phyloP scores from a whole-genome alignment of 202 grass and related monocot species.

The Schoenoplectus tabernaemontani region DNA sequence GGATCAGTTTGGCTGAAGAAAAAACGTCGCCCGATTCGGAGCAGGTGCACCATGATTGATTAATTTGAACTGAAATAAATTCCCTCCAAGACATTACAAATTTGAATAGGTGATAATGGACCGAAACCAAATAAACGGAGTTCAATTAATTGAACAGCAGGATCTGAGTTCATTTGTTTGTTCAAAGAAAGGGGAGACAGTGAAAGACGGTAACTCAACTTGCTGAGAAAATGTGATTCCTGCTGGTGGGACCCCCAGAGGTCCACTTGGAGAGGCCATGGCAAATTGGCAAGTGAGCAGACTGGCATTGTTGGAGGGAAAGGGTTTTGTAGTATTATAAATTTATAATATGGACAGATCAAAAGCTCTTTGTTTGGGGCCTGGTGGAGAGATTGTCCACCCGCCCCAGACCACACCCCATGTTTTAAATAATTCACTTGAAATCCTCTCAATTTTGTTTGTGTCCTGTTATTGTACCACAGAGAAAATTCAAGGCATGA shows the following conservation, averaged over 20 bases:
- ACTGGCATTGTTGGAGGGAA: not conserved
- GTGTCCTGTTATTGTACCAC: not conserved
- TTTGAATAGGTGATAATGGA: too few relatives aligned
- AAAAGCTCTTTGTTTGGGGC: constrained; percentile 8
- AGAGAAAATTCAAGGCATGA: not conserved
- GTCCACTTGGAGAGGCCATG: not conserved
- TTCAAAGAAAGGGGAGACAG: not conserved
- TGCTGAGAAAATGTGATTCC: not conserved
- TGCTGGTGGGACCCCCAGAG: not conserved
- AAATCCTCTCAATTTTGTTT: not conserved
- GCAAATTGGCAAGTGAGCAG: too few relatives aligned
- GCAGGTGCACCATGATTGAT: too few relatives aligned
- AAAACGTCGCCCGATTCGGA: too few relatives aligned
- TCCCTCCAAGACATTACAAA: too few relatives aligned
- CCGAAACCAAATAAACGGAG: too few relatives aligned
- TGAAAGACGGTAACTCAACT: not conserved
- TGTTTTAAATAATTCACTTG: not conserved
- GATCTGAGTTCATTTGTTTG: not conserved
- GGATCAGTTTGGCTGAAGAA: too few relatives aligned
- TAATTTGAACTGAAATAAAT: too few relatives aligned
- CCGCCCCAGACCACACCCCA: not conserved
- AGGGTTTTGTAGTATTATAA: not conserved
- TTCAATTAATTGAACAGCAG: not conserved
- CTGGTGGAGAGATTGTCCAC: not conserved
- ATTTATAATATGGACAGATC: not conserved